These are phyloP conservation scores for Triglochin maritima DNA, from an alignment of 106 monocot genomes.

Conservation along the genomic window DNA sequence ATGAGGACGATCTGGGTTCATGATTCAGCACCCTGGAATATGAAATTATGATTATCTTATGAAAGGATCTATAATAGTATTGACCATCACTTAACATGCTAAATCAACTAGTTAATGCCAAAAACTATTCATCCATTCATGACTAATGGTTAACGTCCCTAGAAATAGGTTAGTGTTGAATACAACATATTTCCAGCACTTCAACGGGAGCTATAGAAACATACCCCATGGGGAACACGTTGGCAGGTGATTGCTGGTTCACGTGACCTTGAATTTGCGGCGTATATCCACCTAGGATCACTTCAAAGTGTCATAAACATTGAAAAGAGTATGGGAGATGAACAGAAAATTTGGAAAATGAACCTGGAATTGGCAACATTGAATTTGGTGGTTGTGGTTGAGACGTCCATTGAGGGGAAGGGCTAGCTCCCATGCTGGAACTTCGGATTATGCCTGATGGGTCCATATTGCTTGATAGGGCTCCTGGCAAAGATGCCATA, in stretches of 20 bases:
- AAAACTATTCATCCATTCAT: no score
- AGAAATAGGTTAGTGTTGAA: no score
- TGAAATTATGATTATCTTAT: no score
- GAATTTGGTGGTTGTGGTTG: slow-evolving; percentile 33
- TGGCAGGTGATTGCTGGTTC: slow-evolving; percentile 26
- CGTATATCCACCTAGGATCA: slow-evolving; percentile 41
- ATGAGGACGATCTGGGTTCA: no score
- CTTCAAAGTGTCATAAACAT: neutral
- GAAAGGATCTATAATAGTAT: no score
- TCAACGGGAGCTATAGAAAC: neutral
- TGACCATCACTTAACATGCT: no score
- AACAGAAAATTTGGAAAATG: neutral
- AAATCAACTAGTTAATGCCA: no score
- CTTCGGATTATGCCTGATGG: slow-evolving; percentile 22
- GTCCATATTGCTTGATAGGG: slow-evolving; percentile 26
- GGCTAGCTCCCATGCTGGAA: slow-evolving; percentile 32
- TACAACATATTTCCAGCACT: no score
- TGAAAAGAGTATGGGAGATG: neutral
- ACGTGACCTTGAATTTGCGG: slow-evolving; percentile 40
- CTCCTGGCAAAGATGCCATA: slow-evolving; percentile 39
- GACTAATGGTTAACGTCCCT: no score
- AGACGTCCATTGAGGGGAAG: slow-evolving; percentile 31
- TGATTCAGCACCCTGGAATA: no score
- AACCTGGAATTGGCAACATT: slow-evolving; percentile 21
- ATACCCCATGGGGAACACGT: slow-evolving; percentile 35